Conservation (phyloP, 345 rosid species). For the Anacardium occidentale region DNA sequence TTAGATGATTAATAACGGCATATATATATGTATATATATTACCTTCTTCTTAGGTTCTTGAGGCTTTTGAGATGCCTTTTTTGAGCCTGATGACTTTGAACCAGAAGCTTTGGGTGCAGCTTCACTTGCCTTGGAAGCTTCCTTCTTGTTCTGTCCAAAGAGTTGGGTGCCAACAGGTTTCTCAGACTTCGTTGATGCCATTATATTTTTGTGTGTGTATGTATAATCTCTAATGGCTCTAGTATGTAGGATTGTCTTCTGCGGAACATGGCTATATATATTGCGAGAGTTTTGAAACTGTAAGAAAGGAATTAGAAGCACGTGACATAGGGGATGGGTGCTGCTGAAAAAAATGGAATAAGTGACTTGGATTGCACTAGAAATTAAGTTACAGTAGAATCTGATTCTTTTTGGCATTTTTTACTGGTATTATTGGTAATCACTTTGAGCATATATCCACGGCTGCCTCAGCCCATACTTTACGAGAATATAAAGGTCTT, state of each 20-base stretch:
- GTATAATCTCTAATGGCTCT: not conserved
- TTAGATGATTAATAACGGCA: too few relatives aligned
- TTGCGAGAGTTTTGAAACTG: not conserved
- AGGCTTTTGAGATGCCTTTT: slow-evolving; percentile 48
- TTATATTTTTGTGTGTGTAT: not conserved
- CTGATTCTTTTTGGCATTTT: slow-evolving; percentile 4
- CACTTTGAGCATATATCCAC: not conserved
- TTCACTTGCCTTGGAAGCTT: slow-evolving; percentile 23
- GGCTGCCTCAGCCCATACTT: not conserved
- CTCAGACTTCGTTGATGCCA: slow-evolving; percentile 57
- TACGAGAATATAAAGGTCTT: not conserved
- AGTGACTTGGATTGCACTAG: slow-evolving; percentile 2
- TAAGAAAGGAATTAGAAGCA: slow-evolving; percentile 20
- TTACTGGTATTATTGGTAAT: not conserved
- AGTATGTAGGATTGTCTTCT: not conserved
- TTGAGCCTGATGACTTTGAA: slow-evolving; percentile 40
- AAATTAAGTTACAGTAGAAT: slow-evolving; percentile 5
- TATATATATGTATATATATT: too few relatives aligned
- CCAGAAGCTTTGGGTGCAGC: slow-evolving; percentile 33
- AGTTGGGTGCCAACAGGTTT: slow-evolving; percentile 42
- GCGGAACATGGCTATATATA: slow-evolving; percentile 14
- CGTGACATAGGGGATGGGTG: slow-evolving; percentile 3
- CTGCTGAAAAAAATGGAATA: slow-evolving; percentile 16
- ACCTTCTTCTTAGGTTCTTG: slow-evolving; percentile 55
- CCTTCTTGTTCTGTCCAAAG: slow-evolving; percentile 40